Conservation (phyloP, 2,329 filamentous ascomycete species). For the Exophiala viscosa region DNA sequence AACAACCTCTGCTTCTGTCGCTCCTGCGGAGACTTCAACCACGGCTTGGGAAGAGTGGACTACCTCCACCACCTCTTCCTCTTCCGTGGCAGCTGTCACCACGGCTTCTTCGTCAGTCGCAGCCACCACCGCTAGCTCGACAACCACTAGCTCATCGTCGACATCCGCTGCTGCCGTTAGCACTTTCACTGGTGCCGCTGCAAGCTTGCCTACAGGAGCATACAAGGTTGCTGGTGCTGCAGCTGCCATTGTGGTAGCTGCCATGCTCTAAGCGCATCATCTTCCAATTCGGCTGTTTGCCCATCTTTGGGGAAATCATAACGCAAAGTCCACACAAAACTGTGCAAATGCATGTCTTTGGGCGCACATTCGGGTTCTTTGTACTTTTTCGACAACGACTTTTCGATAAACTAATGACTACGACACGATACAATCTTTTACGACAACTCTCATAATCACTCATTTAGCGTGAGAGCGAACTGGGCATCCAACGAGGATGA, state of each 20-base stretch:
- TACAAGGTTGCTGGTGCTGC: constrained; percentile 20
- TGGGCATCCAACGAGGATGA: too few relatives aligned
- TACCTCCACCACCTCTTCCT: background rate
- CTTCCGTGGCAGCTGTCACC: background rate
- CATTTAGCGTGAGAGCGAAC: constrained; percentile 16
- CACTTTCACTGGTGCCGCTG: constrained; percentile 22
- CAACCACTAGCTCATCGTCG: constrained; percentile 9
- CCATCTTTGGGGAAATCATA: background rate
- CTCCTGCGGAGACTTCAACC: background rate
- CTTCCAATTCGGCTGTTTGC: constrained; percentile 4
- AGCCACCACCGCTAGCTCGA: constrained; percentile 2
- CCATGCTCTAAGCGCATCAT: constrained; percentile 14
- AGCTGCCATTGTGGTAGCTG: constrained; percentile 19
- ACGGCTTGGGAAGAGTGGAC: constrained; percentile 8
- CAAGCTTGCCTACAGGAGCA: constrained; percentile 11
- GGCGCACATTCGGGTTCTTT: background rate
- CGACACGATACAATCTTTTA: constrained; percentile 3
- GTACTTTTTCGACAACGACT: background rate
- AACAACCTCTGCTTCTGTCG: background rate
- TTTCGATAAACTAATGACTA: constrained; percentile 10
- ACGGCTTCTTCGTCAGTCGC: background rate
- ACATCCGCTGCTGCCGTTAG: constrained; percentile 13
- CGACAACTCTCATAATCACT: constrained; percentile 21
- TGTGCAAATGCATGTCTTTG: too few relatives aligned
- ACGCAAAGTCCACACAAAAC: background rate